Evolutionary conservation across 176 grass and related monocot species (phyloP), one percentile per base, ranked within the genome.

Genomic region (Thalia dealbata): DNA sequence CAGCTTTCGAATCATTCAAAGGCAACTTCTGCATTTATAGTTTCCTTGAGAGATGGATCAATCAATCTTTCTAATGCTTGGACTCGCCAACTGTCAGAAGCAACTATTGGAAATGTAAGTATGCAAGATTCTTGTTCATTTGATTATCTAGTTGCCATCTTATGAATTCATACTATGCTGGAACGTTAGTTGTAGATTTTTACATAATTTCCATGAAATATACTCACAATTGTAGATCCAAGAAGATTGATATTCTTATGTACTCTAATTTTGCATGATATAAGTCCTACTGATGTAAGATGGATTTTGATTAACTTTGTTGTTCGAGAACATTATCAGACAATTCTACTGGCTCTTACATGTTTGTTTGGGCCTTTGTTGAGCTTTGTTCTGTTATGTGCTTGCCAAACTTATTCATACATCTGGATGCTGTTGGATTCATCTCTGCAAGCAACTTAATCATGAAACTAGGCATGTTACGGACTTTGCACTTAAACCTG

Each of bases 1-100:
- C 87, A 93, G 69, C 84, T 93, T 78, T 99, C 95, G 81, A 81
- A 77, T 64, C 88, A 93, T 87, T 86, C 85, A 12, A 93, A 87
- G 79, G 95, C 95, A 68, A 93, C 87, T 63, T 84, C 90, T 64
- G 95, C 90, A 68, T 67, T 99, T 67, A 61, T 79, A 72, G 30
- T 99, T 77, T 99, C 90, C 64, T 81, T 99, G 75, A 85, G 83
- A 77, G 95, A 99, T 71, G 95, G 95, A 52, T 99, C 90, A 78
- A 72, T 93, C 59, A 93, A 93, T 72, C 83, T 99, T 48, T 91
- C 95, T 65, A 99, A 99, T 79, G 82, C 81, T 25, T 99, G 95
- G 95, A 88, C 83, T 77, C 87, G 95, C 70, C 90, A 93, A 86
- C 71, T 99, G 78, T 88, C 90, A 79, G 95, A 93, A 61, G 69